Evolutionary conservation across 495 filamentous ascomycete species (phyloP), one percentile per base, ranked within the genome.

Genomic region (Hypoxylon trugodes): DNA sequence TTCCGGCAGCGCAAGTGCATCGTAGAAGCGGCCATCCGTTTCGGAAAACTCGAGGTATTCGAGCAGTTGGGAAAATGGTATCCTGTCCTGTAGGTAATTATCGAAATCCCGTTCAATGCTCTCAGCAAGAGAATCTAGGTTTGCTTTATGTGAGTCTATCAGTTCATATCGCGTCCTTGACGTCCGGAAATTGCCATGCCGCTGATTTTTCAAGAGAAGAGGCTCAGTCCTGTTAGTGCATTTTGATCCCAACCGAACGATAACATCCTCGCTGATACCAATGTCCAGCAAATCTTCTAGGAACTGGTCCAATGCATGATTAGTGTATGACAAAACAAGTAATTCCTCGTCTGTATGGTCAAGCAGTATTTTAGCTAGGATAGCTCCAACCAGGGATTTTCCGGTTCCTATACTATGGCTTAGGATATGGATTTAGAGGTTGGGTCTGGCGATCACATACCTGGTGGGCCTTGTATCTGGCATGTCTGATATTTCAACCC

Each of bases 231-330:
- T 61, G 0, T 58, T 6, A 0, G 82, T 87, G 10, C 78, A 86
- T 65, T 90, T 91, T 0, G 80, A 77, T 0, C 91, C 91, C 0
- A 96, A 73, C 3, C 91, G 82, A 0, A 94, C 82, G 43, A 94
- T 89, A 0, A 59, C n/a, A 0, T 67, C 25, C 0, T 19, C 1
- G 0, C 77, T 70, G 8, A 95, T 88, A 0, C 87, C 89, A 13
- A 85, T 83, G 16, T 87, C 76, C 2, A 88, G 58, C 0, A 93
- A 69, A 53, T 92, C 87, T 60, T 90, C 87, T 0, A 90, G 71
- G 45, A 91, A 91, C 60, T 94, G 89, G 62, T 93, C 87, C 0
- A 92, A 72, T 0, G 90, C 90, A 73, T 95, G 91, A 62, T 95
- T 92, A 0, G 83, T 86, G 43, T 77, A 84, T 25, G 76, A 79